Percentiles rank a stretch among this genome's conserved stretches.
Conservation (phyloP, 202 grass and related monocot species). For the Cymbopogon flexuosus region DNA sequence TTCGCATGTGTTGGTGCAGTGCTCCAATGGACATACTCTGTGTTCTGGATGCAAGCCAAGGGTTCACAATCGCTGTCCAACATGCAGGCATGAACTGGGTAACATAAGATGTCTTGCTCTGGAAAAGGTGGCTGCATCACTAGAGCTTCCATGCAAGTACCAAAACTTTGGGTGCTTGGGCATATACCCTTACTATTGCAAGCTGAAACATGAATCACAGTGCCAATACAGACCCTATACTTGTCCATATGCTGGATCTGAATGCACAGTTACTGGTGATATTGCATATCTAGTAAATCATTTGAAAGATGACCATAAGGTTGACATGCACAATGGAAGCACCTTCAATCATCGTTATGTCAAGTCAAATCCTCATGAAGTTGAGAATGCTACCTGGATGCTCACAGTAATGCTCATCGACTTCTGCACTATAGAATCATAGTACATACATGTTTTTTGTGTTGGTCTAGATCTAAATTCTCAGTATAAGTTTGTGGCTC, state of each 20-base stretch:
- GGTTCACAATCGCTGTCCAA: conserved; percentile 94
- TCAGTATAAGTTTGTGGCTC: neutral
- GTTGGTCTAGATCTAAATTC: neutral
- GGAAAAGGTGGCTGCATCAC: conserved; percentile 88
- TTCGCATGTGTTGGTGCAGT: conserved; percentile 48
- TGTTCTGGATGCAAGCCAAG: conserved; percentile 93
- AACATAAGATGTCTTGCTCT: conserved; percentile 98
- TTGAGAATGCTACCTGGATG: conserved; percentile 99
- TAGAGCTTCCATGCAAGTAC: conserved; percentile 95
- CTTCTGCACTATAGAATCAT: neutral
- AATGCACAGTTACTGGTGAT: conserved; percentile 83
- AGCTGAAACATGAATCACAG: conserved; percentile 91
- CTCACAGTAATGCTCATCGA: conserved; percentile 60
- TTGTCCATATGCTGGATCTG: conserved; percentile 96
- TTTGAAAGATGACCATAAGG: conserved; percentile 97
- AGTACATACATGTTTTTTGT: neutral
- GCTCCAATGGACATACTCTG: conserved; percentile 91
- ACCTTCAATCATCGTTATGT: conserved; percentile 97
- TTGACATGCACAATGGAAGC: conserved; percentile 96
- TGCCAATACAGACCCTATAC: conserved; percentile 79
- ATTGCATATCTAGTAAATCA: conserved; percentile 81
- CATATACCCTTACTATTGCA: conserved; percentile 93
- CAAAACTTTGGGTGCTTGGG: conserved; percentile 84
- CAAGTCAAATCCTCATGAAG: conserved; percentile 90
- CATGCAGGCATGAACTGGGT: conserved; percentile 94